These are phyloP conservation scores for Cylindrodendrum hubeiense DNA, from an alignment of 2,329 filamentous ascomycete species.

Conservation along the genomic window DNA sequence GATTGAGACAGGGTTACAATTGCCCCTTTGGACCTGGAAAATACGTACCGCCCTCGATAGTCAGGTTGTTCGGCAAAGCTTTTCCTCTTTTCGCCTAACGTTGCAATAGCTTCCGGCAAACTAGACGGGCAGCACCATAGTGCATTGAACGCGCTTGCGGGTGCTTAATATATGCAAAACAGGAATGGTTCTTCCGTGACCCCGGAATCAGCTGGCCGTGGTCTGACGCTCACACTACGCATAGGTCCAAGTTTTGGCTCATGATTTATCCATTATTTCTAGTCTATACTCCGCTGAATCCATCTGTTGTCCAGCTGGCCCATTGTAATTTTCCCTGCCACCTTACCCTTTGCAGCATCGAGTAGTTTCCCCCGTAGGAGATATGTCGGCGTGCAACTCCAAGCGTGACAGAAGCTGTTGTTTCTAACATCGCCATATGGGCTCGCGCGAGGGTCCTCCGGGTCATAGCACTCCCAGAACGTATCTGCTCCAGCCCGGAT, in stretches of 20 bases:
- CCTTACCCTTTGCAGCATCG: conserved; percentile 7
- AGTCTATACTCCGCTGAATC: conserved; percentile 17
- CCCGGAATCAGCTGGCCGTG: background rate
- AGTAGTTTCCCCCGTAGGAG: conserved; percentile 20
- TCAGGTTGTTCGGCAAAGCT: background rate
- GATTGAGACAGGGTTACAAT: background rate
- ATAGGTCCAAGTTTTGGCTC: background rate
- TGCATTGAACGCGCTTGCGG: background rate
- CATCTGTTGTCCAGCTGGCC: conserved; percentile 25
- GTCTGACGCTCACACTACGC: background rate
- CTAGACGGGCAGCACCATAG: background rate
- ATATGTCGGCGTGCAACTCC: conserved; percentile 34
- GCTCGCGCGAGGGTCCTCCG: conserved; percentile 22
- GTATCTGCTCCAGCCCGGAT: conserved; percentile 28
- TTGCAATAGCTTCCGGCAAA: background rate
- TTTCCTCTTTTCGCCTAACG: background rate
- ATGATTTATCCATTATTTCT: background rate
- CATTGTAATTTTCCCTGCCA: conserved; percentile 25
- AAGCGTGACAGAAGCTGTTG: conserved; percentile 34
- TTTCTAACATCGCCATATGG: conserved; percentile 33
- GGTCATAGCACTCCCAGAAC: conserved; percentile 34
- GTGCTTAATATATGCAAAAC: background rate
- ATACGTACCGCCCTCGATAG: background rate
- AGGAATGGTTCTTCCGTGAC: background rate
- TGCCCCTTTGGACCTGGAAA: background rate